phyloP scores from a whole-genome alignment of 2,329 filamentous ascomycete genomes.

The Gyromitra esculenta region DNA sequence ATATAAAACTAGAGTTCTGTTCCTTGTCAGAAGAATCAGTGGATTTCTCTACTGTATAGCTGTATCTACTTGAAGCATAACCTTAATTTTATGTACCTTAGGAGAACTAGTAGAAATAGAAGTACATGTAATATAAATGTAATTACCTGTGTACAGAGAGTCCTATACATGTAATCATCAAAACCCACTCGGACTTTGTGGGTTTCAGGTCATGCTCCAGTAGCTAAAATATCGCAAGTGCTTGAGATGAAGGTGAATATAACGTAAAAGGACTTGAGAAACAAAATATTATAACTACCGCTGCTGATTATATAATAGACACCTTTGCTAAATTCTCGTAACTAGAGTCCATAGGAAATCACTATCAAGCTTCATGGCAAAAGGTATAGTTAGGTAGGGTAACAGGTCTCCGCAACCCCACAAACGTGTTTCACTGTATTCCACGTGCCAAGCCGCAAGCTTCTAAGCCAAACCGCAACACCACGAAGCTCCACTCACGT shows the following conservation, averaged over 20 bases:
- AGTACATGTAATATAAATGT: neutral
- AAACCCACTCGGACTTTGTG: neutral
- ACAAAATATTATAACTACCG: neutral
- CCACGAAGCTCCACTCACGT: slow-evolving; percentile 28
- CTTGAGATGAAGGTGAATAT: neutral
- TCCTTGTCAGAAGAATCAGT: neutral
- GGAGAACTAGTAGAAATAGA: too few species aligned
- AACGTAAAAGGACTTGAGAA: neutral
- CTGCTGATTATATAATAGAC: neutral
- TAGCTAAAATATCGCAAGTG: neutral
- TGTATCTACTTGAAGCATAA: neutral
- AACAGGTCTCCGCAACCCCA: slow-evolving; percentile 24
- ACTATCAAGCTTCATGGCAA: neutral
- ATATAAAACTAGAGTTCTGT: neutral
- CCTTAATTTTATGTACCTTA: neutral
- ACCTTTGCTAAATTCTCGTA: neutral
- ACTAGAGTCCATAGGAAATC: neutral
- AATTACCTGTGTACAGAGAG: neutral
- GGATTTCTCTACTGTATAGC: neutral
- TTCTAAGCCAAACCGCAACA: slow-evolving; percentile 28
- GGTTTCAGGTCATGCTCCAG: neutral
- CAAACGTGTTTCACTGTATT: slow-evolving; percentile 28
- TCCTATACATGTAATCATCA: neutral
- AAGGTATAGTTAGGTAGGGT: slow-evolving; percentile 15
- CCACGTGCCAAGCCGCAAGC: slow-evolving; percentile 35